Percentiles rank a stretch among this genome's conserved stretches.
phyloP scores from a whole-genome alignment of 2,329 filamentous ascomycete species.

The Cyanodermella asteris region DNA sequence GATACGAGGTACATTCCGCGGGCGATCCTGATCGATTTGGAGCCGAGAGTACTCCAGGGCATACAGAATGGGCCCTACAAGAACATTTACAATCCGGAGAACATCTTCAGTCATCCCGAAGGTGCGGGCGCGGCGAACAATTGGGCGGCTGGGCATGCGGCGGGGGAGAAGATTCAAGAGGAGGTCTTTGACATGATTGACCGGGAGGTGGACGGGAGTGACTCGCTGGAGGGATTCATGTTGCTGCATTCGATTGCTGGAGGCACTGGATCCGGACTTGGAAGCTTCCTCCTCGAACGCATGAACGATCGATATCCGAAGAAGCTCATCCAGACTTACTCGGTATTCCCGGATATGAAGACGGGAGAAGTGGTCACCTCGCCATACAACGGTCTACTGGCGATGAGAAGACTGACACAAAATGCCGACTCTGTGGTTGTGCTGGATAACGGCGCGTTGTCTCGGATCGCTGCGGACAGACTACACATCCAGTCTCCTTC shows the following conservation, averaged over 20 bases:
- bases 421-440: slow-evolving; percentile 97
- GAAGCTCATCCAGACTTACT: slow-evolving; percentile 98
- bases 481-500: slow-evolving; percentile 89
- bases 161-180: slow-evolving; percentile 76
- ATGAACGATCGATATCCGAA: slow-evolving; percentile 97
- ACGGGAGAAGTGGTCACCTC: slow-evolving; percentile 85
- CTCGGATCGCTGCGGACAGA: slow-evolving; percentile 80
- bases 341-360: slow-evolving; percentile 87
- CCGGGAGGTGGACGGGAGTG: slow-evolving; percentile 89
- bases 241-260: slow-evolving; percentile 94
- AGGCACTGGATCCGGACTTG: slow-evolving; percentile 86
- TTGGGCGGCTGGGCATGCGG: slow-evolving; percentile 91
- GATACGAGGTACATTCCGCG: slow-evolving; percentile 95
- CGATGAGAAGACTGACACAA: slow-evolving; percentile 76
- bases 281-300: slow-evolving; percentile 81
- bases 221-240: slow-evolving; percentile 98
- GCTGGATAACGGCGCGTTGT: slow-evolving; percentile 83
- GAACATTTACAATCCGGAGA: slow-evolving; percentile 99
- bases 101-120: slow-evolving; percentile 91
- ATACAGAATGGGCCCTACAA: slow-evolving; percentile 89
- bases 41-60: slow-evolving; percentile 74
- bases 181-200: slow-evolving; percentile 99
- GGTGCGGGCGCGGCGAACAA: slow-evolving; percentile 92
- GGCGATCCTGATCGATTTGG: slow-evolving; percentile 84
- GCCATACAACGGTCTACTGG: slow-evolving; percentile 89